These are phyloP conservation scores for Aureobasidium sp. DNA, from an alignment of 2,329 filamentous ascomycete genomes.

Conservation along the genomic window DNA sequence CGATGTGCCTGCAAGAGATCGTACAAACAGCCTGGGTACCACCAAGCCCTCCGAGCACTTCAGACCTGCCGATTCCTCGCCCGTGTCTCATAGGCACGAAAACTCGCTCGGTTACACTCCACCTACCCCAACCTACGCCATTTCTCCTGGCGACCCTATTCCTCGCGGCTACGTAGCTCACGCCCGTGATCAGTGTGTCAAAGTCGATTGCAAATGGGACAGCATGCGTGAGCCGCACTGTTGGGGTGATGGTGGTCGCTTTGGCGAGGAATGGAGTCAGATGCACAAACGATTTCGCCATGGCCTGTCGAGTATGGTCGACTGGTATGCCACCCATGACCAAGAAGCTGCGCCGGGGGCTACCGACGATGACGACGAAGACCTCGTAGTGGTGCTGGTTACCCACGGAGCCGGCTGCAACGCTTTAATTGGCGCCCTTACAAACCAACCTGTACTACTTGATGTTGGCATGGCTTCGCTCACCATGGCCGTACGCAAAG, in stretches of 20 bases:
- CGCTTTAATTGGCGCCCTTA: constrained; percentile 84
- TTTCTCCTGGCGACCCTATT: constrained; percentile 73
- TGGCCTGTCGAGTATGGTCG: constrained; percentile 69
- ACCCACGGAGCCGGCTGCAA: constrained; percentile 96
- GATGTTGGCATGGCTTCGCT: constrained; percentile 87
- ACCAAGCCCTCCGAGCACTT: not conserved
- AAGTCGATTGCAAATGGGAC: constrained; percentile 94
- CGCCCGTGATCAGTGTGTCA: constrained; percentile 75
- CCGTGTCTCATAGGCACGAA: constrained; percentile 22
- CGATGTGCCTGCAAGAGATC: constrained; percentile 32
- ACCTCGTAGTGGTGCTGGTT: constrained; percentile 77
- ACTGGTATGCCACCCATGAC: constrained; percentile 61
- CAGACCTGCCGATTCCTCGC: not conserved
- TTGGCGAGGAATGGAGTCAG: constrained; percentile 88
- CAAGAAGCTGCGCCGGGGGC: constrained; percentile 27
- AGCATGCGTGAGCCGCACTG: constrained; percentile 70
- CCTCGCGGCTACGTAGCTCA: constrained; percentile 85
- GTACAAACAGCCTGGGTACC: constrained; percentile 37
- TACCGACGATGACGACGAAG: constrained; percentile 46
- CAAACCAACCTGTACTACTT: constrained; percentile 81
- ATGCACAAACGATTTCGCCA: constrained; percentile 89
- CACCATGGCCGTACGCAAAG: constrained; percentile 71
- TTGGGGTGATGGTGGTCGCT: constrained; percentile 83
- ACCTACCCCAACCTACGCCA: constrained; percentile 74
- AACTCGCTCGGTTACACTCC: constrained; percentile 54